Base-by-base conservation (phyloP, 345 rosid species). In the Camelina laxa region DNA sequence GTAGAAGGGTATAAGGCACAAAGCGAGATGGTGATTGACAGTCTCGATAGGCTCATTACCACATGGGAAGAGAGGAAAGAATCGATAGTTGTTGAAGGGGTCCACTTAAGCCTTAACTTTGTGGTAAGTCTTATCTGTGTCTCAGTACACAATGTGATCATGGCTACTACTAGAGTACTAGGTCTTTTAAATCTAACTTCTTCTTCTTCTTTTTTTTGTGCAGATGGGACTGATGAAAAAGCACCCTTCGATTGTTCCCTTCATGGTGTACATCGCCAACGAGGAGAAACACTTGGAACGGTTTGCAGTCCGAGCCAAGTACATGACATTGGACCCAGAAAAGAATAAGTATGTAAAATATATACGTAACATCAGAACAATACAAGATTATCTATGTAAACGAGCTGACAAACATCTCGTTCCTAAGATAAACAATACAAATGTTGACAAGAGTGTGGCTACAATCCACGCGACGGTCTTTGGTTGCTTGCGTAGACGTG, bases 151-250 rank as follows among this genome's bases (percentile, higher is more conserved):
- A 69, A 65, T 54, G 13, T 47, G 42, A 55, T 50, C 67, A 58
- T 54, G 20, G 65, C 24, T 42, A 14, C 24, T 42, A 14, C 7
- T 38, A 42, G 47, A 42, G 41, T 39, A 39, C 9, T 9, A 47
- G 38, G 16, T 16, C 20, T 12, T 68, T 65, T 35, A 20, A 8
- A 16, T 31, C 4, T 20, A n/a, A 44, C 16, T 50, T 19, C 13
- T 1, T 33, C 35, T 20, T 45, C n/a, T 12, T 1, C 6, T 16
- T 45, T 4, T 19, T 78, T 35, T 7, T 50, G 19, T 81, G 70
- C 78, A 96, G 99, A 92, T 96, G 99, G 99, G 99, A 61, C 95
- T 96, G 66, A 96, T 92, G 98, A 96, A 91, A 83, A 91, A 92
- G 80, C 99, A 96, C 74, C 98, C 99, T 69, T 96, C 99, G 21